A percentile compares a stretch with the other conserved stretches of the same genome.
Evolutionary conservation across 1,139 yeast genomes (phyloP).

Genomic region (Arxiozyma heterogenica): DNA sequence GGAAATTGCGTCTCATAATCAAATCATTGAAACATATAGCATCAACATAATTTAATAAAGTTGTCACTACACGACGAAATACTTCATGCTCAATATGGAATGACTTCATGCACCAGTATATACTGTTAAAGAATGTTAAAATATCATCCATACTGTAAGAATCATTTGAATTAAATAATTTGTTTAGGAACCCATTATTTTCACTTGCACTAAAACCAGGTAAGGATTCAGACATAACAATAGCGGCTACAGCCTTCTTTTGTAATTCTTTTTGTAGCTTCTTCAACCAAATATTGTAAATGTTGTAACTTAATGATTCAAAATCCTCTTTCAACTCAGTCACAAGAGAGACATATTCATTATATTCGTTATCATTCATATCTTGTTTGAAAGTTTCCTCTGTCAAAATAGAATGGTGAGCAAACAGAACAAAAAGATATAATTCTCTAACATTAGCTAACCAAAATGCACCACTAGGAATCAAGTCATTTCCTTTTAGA

Average conservation of each 20-base stretch:
- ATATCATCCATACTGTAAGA: constrained; percentile 93
- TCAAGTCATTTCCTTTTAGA: constrained; percentile 75
- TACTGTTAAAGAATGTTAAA: constrained; percentile 78
- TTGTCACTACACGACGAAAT: constrained; percentile 76
- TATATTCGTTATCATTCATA: constrained; percentile 84
- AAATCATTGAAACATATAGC: constrained; percentile 93
- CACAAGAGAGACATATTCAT: constrained; percentile 81
- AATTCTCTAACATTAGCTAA: constrained; percentile 92
- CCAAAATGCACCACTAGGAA: constrained; percentile 96
- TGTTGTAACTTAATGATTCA: constrained; percentile 85
- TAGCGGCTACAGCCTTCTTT: constrained; percentile 88
- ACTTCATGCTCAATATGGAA: constrained; percentile 83
- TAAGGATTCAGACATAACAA: constrained; percentile 84
- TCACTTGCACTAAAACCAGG: constrained; percentile 96
- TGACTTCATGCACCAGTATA: constrained; percentile 89
- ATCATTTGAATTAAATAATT: constrained; percentile 60
- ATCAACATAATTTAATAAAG: constrained; percentile 78
- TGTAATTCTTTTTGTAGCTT: constrained; percentile 86
- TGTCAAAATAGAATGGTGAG: constrained; percentile 79
- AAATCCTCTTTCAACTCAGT: constrained; percentile 91
- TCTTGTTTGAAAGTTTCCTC: constrained; percentile 73
- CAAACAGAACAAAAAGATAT: constrained; percentile 88
- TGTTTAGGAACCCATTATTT: constrained; percentile 72
- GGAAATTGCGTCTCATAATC: constrained; percentile 87
- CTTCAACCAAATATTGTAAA: constrained; percentile 96